Conservation (phyloP, 805 yeast genomes). For the Suhomyces sp. region DNA sequence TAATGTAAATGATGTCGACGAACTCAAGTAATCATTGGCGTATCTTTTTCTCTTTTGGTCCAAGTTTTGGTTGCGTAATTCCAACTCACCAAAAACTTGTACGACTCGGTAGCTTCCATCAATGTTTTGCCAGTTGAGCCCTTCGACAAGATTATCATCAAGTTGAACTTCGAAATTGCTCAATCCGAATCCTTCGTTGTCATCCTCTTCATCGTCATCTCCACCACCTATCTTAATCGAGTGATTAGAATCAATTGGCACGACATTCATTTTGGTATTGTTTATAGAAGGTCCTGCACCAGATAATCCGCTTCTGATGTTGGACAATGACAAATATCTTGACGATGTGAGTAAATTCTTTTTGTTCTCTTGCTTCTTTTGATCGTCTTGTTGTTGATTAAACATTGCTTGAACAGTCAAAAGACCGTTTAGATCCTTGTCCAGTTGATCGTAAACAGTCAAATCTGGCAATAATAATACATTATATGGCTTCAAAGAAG, state of each 20-base stretch:
- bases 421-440: slow-evolving; percentile 28
- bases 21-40: slow-evolving; percentile 28
- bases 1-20: slow-evolving; percentile 32
- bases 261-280: slow-evolving; percentile 27
- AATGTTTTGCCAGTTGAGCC: slow-evolving; percentile 79
- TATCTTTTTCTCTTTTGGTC: slow-evolving; percentile 17
- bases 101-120: slow-evolving; percentile 81
- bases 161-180: slow-evolving; percentile 59
- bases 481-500: slow-evolving; percentile 75
- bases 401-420: slow-evolving; percentile 26
- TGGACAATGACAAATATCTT: slow-evolving; percentile 30
- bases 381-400: slow-evolving; percentile 29
- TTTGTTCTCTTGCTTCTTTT: slow-evolving; percentile 20
- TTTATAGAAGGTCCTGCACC: slow-evolving; percentile 9
- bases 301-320: slow-evolving; percentile 29
- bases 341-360: slow-evolving; percentile 20
- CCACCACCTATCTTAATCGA: slow-evolving; percentile 44
- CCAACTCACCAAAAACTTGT: slow-evolving; percentile 71
- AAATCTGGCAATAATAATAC: slow-evolving; percentile 57
- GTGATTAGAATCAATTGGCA: slow-evolving; percentile 36
- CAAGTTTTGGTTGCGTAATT: slow-evolving; percentile 24
- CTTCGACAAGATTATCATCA: slow-evolving; percentile 60
- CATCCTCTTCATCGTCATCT: slow-evolving; percentile 42
- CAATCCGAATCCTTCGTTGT: slow-evolving; percentile 26
- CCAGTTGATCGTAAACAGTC: slow-evolving; percentile 19